phyloP scores from a whole-genome alignment of 1,284 basidiomycete genomes.

The Boletus coffeatus region DNA sequence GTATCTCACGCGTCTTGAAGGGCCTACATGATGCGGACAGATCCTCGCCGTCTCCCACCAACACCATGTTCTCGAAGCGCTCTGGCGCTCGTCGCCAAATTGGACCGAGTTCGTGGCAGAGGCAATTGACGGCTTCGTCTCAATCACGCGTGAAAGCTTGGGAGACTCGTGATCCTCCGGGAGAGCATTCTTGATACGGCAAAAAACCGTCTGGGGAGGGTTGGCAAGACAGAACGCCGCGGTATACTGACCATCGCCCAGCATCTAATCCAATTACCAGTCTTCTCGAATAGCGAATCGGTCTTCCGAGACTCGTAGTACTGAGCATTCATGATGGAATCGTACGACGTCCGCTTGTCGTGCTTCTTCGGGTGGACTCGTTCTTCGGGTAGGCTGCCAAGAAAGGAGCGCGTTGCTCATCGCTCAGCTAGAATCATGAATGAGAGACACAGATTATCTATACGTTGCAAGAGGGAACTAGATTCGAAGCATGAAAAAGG shows the following conservation, averaged over 20 bases:
- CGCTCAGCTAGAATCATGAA: too few relatives aligned
- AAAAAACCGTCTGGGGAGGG: conserved; percentile 26
- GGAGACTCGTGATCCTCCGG: conserved; percentile 32
- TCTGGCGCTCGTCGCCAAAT: conserved; percentile 51
- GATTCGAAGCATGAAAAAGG: conserved; percentile 80
- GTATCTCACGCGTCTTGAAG: background rate
- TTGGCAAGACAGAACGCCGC: conserved; percentile 48
- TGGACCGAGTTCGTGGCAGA: conserved; percentile 50
- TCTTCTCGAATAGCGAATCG: conserved; percentile 67
- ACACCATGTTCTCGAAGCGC: conserved; percentile 21
- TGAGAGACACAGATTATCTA: too few relatives aligned
- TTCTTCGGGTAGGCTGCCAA: conserved; percentile 17
- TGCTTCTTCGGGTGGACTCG: conserved; percentile 15
- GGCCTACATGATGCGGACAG: conserved; percentile 47
- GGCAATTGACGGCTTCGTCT: conserved; percentile 52
- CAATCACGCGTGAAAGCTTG: conserved; percentile 41
- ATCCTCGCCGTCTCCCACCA: conserved; percentile 63
- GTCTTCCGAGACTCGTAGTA: conserved; percentile 13
- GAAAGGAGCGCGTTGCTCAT: conserved; percentile 11
- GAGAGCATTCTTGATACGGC: conserved; percentile 22
- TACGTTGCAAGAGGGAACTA: conserved; percentile 86
- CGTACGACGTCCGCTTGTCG: conserved; percentile 40
- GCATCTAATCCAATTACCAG: conserved; percentile 57
- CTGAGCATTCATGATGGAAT: conserved; percentile 57
- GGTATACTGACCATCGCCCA: conserved; percentile 70